Conservation (phyloP, 2,329 filamentous ascomycete species). For the Knufia petricola region DNA sequence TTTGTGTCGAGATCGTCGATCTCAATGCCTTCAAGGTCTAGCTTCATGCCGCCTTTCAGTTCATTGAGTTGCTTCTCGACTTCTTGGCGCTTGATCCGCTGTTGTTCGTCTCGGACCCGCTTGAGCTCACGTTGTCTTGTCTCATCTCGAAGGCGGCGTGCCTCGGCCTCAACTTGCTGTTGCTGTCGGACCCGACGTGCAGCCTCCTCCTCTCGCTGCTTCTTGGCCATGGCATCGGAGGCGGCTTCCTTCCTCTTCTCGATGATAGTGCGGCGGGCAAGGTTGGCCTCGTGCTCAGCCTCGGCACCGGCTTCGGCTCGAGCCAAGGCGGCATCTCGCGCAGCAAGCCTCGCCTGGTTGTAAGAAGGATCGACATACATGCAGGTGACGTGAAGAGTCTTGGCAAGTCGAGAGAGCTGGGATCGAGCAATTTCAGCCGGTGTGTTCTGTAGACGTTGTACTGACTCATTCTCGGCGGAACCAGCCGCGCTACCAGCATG, state of each 20-base stretch:
- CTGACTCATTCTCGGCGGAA: conserved; percentile 79
- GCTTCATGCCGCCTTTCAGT: conserved; percentile 80
- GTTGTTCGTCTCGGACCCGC: conserved; percentile 75
- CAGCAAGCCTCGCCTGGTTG: conserved; percentile 69
- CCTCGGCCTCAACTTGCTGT: conserved; percentile 81
- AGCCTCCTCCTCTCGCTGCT: conserved; percentile 85
- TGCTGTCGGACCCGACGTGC: conserved; percentile 79
- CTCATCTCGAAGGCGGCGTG: conserved; percentile 80
- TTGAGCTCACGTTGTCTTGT: conserved; percentile 82
- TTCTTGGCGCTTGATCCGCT: conserved; percentile 84
- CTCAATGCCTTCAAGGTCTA: conserved; percentile 63
- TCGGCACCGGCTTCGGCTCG: conserved; percentile 82
- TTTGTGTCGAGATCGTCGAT: conserved; percentile 81
- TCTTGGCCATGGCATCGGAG: conserved; percentile 76
- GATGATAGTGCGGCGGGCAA: conserved; percentile 81
- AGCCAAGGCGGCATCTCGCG: conserved; percentile 68
- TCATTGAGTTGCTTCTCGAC: conserved; percentile 87
- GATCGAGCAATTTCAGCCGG: conserved; percentile 95
- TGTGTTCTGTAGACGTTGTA: conserved; percentile 94
- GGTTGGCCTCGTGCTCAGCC: conserved; percentile 75
- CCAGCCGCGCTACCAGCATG: conserved; percentile 75
- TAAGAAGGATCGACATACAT: conserved; percentile 90
- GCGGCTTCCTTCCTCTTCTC: conserved; percentile 95
- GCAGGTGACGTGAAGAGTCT: conserved; percentile 83
- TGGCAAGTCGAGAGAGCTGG: conserved; percentile 83